These are phyloP conservation scores for Picea glauca DNA, from an alignment of 75 land plant species.

Conservation along the genomic window DNA sequence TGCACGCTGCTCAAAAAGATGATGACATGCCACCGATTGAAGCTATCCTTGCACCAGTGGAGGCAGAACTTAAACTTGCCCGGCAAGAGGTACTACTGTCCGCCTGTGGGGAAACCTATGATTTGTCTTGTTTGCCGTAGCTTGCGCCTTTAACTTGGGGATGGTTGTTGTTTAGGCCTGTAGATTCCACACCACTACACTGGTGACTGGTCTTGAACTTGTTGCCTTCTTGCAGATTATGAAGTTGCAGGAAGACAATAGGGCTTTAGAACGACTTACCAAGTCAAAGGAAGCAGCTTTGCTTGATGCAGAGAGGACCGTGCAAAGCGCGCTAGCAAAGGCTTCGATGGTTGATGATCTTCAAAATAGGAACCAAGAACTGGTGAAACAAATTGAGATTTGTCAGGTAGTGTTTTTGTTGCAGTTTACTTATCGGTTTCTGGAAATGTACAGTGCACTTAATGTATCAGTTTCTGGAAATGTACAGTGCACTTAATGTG, in stretches of 20 bases:
- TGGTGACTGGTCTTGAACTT: background rate
- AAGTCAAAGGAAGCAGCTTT: conserved; percentile 96
- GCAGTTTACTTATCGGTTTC: background rate
- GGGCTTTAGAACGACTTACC: conserved; percentile 90
- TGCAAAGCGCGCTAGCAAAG: conserved; percentile 80
- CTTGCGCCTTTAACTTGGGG: background rate
- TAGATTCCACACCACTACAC: background rate
- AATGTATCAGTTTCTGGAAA: too few species aligned
- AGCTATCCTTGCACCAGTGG: conserved; percentile 92
- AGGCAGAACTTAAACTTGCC: conserved; percentile 93
- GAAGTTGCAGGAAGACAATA: conserved; percentile 91
- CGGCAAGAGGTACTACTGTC: conserved; percentile 70
- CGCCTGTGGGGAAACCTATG: background rate
- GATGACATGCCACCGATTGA: conserved; percentile 98
- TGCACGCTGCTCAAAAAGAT: conserved; percentile 96
- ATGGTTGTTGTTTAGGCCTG: background rate
- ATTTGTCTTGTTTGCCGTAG: conserved; percentile 1
- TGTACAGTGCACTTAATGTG: background rate
- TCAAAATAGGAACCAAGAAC: conserved; percentile 91
- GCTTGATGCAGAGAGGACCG: conserved; percentile 93
- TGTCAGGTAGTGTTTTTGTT: conserved; percentile 63
- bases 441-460: background rate
- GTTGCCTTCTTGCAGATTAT: conserved; percentile 44
- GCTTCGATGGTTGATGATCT: conserved; percentile 98
- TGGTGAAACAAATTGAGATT: conserved; percentile 94